A percentile compares a stretch with the other conserved stretches of the same genome.
These are phyloP conservation scores for Telopea speciosissima DNA, from an alignment of 177 flowering plant genomes.

Conservation along the genomic window DNA sequence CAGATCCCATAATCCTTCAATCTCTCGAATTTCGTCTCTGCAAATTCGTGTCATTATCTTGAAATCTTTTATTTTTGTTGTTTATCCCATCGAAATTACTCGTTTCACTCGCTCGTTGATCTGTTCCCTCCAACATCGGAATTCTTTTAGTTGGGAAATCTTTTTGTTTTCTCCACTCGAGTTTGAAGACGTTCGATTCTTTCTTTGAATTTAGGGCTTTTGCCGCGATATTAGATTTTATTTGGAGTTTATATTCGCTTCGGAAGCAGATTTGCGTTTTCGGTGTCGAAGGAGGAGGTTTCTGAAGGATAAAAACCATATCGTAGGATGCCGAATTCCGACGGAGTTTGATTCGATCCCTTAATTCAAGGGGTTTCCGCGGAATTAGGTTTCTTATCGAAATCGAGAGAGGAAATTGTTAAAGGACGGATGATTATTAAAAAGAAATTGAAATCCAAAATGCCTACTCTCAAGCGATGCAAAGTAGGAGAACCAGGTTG, in stretches of 20 bases:
- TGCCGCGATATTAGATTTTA: not conserved
- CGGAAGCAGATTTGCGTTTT: not conserved
- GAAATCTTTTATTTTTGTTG: not conserved
- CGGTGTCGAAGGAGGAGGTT: not conserved
- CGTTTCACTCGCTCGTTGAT: not conserved
- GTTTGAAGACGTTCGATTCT: not conserved
- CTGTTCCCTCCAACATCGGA: too few relatives aligned
- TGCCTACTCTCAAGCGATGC: conserved; percentile 43
- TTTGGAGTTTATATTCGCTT: not conserved
- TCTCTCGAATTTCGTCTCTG: conserved; percentile 1
- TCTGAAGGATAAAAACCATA: not conserved
- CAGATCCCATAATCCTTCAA: conserved; percentile 4
- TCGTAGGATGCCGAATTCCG: not conserved
- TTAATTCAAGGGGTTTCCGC: not conserved
- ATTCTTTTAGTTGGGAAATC: not conserved
- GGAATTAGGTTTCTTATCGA: conserved; percentile 5
- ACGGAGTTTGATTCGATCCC: not conserved
- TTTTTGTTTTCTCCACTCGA: not conserved
- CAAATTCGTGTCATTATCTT: not conserved
- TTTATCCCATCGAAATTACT: conserved; percentile 1
- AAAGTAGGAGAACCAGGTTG: conserved; percentile 19
- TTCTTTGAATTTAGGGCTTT: not conserved
- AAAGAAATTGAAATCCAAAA: conserved; percentile 33
- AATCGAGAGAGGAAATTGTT: not conserved
- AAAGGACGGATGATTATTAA: conserved; percentile 40